These are phyloP conservation scores for Actinomortierella ambigua DNA, from an alignment of 371 early-diverging fungal genomes.

Conservation along the genomic window DNA sequence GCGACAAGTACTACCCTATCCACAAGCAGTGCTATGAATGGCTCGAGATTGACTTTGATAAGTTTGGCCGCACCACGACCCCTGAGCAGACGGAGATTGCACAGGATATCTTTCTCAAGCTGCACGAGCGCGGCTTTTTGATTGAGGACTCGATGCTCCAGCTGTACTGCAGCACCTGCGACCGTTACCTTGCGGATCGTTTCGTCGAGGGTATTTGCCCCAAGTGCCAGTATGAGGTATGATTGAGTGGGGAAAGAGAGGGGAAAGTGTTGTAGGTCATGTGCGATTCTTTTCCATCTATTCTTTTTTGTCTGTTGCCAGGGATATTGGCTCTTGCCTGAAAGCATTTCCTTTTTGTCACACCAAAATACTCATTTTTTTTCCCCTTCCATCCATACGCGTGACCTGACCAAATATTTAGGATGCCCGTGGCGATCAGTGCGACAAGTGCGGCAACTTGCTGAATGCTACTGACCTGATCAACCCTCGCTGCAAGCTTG, in stretches of 20 bases:
- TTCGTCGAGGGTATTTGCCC: conserved; percentile 99
- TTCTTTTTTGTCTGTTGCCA: not conserved
- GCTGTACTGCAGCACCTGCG: conserved; percentile 90
- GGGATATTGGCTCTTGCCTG: not conserved
- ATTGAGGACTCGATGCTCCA: conserved; percentile 85
- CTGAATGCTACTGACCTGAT: conserved; percentile 95
- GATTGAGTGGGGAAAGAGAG: conserved; percentile 9
- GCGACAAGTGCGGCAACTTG: conserved; percentile 96
- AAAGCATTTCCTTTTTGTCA: not conserved
- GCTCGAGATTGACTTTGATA: conserved; percentile 96
- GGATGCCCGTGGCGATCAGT: conserved; percentile 99
- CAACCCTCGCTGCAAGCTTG: conserved; percentile 96
- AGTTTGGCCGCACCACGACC: conserved; percentile 98
- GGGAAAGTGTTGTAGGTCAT: not conserved
- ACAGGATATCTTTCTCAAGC: conserved; percentile 91
- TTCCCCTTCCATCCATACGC: not conserved
- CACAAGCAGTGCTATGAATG: conserved; percentile 95
- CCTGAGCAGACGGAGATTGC: conserved; percentile 90
- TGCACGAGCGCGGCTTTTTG: conserved; percentile 79
- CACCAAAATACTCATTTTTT: not conserved
- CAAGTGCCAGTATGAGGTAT: conserved; percentile 79
- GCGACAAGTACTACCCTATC: conserved; percentile 94
- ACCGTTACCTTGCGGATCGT: conserved; percentile 98
- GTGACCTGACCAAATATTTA: conserved; percentile 7
- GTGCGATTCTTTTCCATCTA: not conserved